Base-by-base conservation (phyloP, 2,329 filamentous ascomycete species). In the Curvularia hawaiiensis region DNA sequence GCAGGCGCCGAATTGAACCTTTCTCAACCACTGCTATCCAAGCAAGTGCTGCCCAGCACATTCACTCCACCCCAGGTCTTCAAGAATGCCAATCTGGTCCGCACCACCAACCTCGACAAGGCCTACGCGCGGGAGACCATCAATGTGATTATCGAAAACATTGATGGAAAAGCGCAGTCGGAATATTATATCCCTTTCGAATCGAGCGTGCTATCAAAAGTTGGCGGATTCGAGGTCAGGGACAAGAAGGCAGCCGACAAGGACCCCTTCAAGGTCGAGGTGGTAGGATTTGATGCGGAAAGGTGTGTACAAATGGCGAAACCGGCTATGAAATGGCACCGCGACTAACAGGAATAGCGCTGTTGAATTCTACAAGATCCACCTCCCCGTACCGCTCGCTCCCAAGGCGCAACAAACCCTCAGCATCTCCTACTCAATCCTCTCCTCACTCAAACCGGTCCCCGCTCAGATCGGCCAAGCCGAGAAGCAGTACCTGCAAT, bases 161-260 rank as follows among this genome's bases (percentile, higher is more conserved):
- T 90, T 65, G 91, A 89, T 71, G 83, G 85, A 60, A 81, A 88
- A 65, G 85, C 92, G 18, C 93, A 98, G 75, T 86, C 87, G 75
- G 90, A 96, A 77, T 99, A 99, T 84, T 98, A 89, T 77, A 72
- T 99, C 52, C 91, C 93, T 3, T 96, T 99, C 74, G 89, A 91
- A 56, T 82, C 88, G 58, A 85, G 88, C 62, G 83, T 91, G 77
- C 85, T 97, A 69, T 84, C 86, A 63, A 88, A 85, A 64, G 81
- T 98, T 61, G 95, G 94, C 64, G 92, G 90, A 39, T 80, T 99
- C 57, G 93, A 98, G 79, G 95, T 93, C 52, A 91, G 90, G 81
- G 92, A 98, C 77, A 95, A 93, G 83, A 97, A 97, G 78, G 85
- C 92, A 63, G 78, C 85, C 35, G 84, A 83, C 52, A 83, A 86